Evolutionary conservation across 2,329 filamentous ascomycete genomes (phyloP).

Genomic region (Parastagonospora nodorum): DNA sequence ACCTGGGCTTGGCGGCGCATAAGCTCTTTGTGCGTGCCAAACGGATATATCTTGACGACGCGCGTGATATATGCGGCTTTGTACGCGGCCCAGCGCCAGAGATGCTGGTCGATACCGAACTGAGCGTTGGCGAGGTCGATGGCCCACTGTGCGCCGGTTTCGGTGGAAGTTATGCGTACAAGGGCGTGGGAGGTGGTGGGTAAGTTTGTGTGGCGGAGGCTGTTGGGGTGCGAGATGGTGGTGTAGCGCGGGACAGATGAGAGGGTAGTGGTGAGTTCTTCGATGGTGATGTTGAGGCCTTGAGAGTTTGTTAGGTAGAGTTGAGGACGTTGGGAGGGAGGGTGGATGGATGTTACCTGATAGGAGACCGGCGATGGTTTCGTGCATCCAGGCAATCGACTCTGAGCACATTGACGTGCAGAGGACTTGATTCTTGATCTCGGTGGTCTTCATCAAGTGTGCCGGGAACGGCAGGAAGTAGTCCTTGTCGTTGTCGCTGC

Average conservation of each 20-base stretch:
- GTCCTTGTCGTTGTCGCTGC: background rate
- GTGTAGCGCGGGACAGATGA: background rate
- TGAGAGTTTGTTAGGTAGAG: too few species aligned
- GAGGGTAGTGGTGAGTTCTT: background rate
- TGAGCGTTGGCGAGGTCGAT: background rate
- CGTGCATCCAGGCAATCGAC: background rate
- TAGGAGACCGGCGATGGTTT: background rate
- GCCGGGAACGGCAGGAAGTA: slow-evolving; percentile 2
- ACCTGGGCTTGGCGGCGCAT: background rate
- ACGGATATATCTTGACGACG: background rate
- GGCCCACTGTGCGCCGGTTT: background rate
- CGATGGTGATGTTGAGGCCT: background rate
- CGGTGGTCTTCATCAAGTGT: background rate
- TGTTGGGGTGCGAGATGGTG: background rate
- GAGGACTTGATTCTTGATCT: background rate
- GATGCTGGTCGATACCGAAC: background rate
- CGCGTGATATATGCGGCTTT: background rate
- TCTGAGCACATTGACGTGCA: slow-evolving; percentile 1
- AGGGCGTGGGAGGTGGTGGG: background rate
- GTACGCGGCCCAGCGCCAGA: background rate
- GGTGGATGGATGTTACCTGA: background rate
- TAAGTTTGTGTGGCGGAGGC: background rate
- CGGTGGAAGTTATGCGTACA: background rate
- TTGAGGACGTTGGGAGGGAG: too few species aligned
- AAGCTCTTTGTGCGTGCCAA: background rate